Conservation (phyloP, 306 rosid genomes). For the Psophocarpus tetragonolobus region DNA sequence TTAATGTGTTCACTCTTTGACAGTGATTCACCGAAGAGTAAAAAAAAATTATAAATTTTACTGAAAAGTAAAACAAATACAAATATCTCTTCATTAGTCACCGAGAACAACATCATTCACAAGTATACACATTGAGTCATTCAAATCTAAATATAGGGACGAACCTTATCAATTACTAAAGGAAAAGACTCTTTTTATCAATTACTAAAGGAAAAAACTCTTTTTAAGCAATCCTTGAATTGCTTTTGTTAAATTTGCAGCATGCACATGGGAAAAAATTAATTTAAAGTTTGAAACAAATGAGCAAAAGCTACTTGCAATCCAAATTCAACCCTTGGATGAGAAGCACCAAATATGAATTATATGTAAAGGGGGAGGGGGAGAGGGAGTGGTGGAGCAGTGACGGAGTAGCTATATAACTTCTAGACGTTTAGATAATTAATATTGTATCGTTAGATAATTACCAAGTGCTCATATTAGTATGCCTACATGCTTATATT, state of each 20-base stretch:
- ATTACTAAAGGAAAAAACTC: no score
- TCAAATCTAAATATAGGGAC: not conserved
- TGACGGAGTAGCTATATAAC: no score
- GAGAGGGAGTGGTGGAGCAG: no score
- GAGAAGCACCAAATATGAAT: not conserved
- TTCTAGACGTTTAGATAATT: no score
- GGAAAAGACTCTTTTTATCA: no score
- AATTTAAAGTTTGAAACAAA: not conserved
- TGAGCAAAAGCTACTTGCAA: not conserved
- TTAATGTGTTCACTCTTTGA: no score
- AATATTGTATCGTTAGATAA: not conserved
- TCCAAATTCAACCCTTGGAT: constrained; percentile 21
- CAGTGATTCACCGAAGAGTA: no score
- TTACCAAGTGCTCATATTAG: not conserved
- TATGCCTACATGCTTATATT: not conserved
- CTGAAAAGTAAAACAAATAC: not conserved
- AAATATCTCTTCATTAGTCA: constrained; percentile 22
- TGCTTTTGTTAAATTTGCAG: constrained; percentile 25
- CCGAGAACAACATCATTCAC: constrained; percentile 15
- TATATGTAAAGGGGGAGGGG: not conserved
- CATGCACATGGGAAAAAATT: constrained; percentile 45
- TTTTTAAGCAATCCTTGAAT: not conserved
- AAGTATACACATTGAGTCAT: not conserved
- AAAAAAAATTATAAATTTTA: no score
- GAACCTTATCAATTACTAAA: not conserved